Base-by-base conservation (phyloP, 768 basidiomycete species). In the Candolleomyces aberdarensis region DNA sequence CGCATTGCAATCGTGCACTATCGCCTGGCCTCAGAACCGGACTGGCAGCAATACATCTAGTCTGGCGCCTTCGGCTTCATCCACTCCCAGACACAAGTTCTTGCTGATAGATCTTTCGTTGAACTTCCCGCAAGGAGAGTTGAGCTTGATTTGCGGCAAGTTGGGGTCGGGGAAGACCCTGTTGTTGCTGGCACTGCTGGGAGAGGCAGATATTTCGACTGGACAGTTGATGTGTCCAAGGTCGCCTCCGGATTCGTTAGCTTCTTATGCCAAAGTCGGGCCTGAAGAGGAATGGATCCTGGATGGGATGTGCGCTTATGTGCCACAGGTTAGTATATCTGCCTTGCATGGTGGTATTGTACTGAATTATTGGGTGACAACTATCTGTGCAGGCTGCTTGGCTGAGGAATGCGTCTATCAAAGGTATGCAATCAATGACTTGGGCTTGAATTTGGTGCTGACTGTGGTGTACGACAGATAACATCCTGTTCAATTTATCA, bases 111-210 rank as follows among this genome's bases (percentile, higher is more conserved):
- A 95, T 68, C 72, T 96, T 58, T 83, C 81, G 17, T 71, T 96
- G 15, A 80, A 84, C 47, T 95, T 97, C 76, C 94, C 94, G 0
- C 73, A 76, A 14, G 91, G 91, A 22, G 83, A 91, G 71, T 78
- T 96, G 26, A 88, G 91, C 1, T 79, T 97, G 15, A 83, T 97
- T 15, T 95, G 93, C 67, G 95, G 95, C 2, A 92, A 94, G 68
- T 78, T 96, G 9, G 94, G 93, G 3, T 89, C 89, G n/a, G 94
- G 95, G 26, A 97, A 96, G 75, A 91, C 94, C 0, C 75, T 97
- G 5, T 71, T 96, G 32, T 75, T 96, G 17, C 78, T 90, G 36
- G 89, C 88, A 7, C 82, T 97, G 44, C 81, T 98, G 3, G 95
- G 95, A 26, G 94, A 96, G 77, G 89, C 91, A 5, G 94, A 96